These are phyloP conservation scores for Salicornia ramosissima DNA, from an alignment of 148 eudicot genomes.

Conservation along the genomic window DNA sequence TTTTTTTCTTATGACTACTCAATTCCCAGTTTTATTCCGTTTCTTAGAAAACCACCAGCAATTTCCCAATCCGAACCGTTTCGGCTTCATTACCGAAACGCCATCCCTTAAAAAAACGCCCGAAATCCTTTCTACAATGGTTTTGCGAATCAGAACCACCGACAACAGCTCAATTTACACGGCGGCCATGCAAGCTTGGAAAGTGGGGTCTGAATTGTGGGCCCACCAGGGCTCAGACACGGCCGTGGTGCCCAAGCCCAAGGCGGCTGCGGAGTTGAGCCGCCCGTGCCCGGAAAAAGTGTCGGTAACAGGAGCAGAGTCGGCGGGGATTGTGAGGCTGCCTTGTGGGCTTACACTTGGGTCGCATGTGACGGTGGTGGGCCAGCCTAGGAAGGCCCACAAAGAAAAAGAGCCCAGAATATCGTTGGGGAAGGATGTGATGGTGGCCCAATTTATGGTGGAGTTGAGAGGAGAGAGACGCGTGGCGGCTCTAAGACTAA, in stretches of 20 bases:
- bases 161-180: constrained; percentile 33
- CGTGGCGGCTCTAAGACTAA: no score
- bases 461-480: constrained; percentile 59
- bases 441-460: constrained; percentile 78
- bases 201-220: constrained; percentile 40
- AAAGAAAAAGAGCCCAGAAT: constrained; percentile 38
- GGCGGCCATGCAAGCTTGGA: constrained; percentile 50
- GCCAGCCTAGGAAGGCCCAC: constrained; percentile 55
- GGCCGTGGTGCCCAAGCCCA: neutral
- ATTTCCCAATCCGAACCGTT: constrained; percentile 2
- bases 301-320: constrained; percentile 32
- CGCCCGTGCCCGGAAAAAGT: constrained; percentile 9
- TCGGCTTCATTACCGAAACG: constrained; percentile 16
- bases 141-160: neutral
- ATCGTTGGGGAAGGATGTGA: constrained; percentile 35
- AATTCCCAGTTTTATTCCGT: constrained; percentile 48
- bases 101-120: constrained; percentile 8
- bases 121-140: constrained; percentile 26
- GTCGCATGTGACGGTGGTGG: constrained; percentile 76
- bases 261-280: neutral
- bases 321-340: constrained; percentile 33
- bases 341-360: constrained; percentile 73
- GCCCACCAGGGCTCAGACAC: neutral
- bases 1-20: constrained; percentile 46
- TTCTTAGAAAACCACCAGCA: constrained; percentile 3